Conservation (phyloP, 768 basidiomycete species). For the Lactarius deliciosus region DNA sequence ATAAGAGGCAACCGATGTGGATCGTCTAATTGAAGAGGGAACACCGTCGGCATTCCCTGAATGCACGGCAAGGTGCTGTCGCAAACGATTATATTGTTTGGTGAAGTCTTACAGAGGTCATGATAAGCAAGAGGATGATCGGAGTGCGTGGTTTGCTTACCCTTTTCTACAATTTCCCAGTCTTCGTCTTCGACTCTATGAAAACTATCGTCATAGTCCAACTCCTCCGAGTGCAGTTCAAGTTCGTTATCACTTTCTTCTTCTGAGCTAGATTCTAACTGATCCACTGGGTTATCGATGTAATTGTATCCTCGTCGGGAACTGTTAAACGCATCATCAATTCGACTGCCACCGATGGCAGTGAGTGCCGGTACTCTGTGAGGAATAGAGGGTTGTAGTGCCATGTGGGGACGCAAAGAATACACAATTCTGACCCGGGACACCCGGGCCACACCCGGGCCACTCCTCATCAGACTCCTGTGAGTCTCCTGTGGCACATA, state of each 20-base stretch:
- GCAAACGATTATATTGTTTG: conserved; percentile 94
- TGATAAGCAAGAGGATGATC: conserved; percentile 5
- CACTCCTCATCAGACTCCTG: too few species aligned
- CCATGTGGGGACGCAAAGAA: not conserved
- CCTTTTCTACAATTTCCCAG: conserved; percentile 84
- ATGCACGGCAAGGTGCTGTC: conserved; percentile 86
- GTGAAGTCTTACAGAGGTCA: conserved; percentile 74
- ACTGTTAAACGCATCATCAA: conserved; percentile 57
- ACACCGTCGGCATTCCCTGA: conserved; percentile 66
- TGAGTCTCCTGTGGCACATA: too few species aligned
- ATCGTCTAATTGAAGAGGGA: conserved; percentile 50
- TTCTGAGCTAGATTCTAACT: conserved; percentile 36
- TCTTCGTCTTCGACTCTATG: conserved; percentile 77
- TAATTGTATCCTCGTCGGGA: conserved; percentile 36
- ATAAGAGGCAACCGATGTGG: conserved; percentile 54
- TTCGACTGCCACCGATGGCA: conserved; percentile 52
- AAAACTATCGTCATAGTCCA: conserved; percentile 46
- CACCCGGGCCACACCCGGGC: too few species aligned
- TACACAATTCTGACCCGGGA: not conserved
- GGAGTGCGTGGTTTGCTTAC: conserved; percentile 40
- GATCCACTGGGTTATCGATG: conserved; percentile 38
- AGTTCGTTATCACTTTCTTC: conserved; percentile 40
- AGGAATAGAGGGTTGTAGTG: not conserved
- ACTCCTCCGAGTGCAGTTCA: conserved; percentile 33
- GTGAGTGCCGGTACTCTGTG: conserved; percentile 22